Evolutionary conservation across 805 yeast genomes (phyloP), one percentile per base, ranked within the genome.

Genomic region (Wickerhamiella nectarea): DNA sequence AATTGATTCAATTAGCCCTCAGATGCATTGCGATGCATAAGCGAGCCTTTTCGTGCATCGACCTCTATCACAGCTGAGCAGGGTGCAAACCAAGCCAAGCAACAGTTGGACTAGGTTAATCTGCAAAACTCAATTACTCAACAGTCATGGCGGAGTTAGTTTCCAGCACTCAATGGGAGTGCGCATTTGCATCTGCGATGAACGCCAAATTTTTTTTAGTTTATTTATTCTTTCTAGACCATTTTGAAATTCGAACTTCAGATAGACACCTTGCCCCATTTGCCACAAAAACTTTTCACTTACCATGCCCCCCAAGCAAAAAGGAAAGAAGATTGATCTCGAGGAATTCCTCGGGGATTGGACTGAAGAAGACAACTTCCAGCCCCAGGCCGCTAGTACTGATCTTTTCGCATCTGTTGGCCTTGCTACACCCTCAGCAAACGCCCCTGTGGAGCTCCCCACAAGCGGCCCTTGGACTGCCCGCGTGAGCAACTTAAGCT

Each of bases 391-490:
- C 52, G 54, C 60, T 41, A 41, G 34, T 18, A 39, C 52, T 40
- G 59, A 55, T 56, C 61, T 43, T 55, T 51, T 15, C 52, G 59
- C 60, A 36, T 56, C 59, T 43, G 61, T 60, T 20, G 60, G 56
- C 34, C 47, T 52, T 39, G 56, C 48, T 43, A 48, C 63, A 35
- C 53, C 62, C 42, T 51, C 59, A 47, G 69, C 64, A 48, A 69
- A 83, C 63, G 70, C 67, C 29, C 87, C 80, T 58, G 80, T 66
- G 53, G 94, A 95, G 35, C 71, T 91, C 48, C 99, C 99, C 37
- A 89, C 85, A 55, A 71, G 66, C 42, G 86, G 96, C 15, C 99
- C 99, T 44, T 91, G 64, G 71, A 80, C 82, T 56, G 96, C 95
- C n/a, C 76, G 84, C 60, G 71, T 89, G 52, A 75, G 75, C 59